Percentiles rank a stretch among this genome's conserved stretches.
Conservation (phyloP, 805 yeast genomes). For the Candida ulmi region DNA sequence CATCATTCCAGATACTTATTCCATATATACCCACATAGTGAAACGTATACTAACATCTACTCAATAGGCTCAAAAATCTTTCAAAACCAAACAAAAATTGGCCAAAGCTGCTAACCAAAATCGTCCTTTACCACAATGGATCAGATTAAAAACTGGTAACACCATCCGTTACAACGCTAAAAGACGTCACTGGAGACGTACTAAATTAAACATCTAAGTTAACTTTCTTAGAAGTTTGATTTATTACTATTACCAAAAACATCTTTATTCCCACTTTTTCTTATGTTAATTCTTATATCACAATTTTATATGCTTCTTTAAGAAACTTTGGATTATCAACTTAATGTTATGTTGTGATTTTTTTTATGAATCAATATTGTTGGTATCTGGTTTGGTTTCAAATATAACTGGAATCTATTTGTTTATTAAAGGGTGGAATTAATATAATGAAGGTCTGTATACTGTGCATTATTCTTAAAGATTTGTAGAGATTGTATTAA, state of each 20-base stretch:
- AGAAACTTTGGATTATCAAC: neutral
- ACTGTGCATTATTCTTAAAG: slow-evolving; percentile 11
- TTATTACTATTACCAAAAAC: neutral
- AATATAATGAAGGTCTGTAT: slow-evolving; percentile 20
- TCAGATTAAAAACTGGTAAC: slow-evolving; percentile 97
- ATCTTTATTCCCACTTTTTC: slow-evolving; percentile 5
- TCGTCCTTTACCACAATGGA: slow-evolving; percentile 99
- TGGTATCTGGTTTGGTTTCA: neutral
- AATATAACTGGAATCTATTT: slow-evolving; percentile 1
- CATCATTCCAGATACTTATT: too few relatives aligned
- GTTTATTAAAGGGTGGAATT: slow-evolving; percentile 1
- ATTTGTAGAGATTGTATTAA: neutral
- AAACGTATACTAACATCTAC: slow-evolving; percentile 13
- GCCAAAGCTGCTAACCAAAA: slow-evolving; percentile 98
- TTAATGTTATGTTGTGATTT: slow-evolving; percentile 2
- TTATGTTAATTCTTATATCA: neutral
- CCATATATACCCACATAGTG: neutral
- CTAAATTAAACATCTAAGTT: slow-evolving; percentile 90
- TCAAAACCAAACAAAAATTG: slow-evolving; percentile 96
- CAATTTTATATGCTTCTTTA: neutral
- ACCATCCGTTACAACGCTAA: slow-evolving; percentile 98
- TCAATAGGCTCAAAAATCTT: slow-evolving; percentile 81
- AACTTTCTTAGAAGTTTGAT: neutral
- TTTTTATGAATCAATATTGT: slow-evolving; percentile 1
- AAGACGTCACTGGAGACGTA: slow-evolving; percentile 99